phyloP scores from a whole-genome alignment of 1,139 yeast genomes.

The Saccharomyces hybrid region DNA sequence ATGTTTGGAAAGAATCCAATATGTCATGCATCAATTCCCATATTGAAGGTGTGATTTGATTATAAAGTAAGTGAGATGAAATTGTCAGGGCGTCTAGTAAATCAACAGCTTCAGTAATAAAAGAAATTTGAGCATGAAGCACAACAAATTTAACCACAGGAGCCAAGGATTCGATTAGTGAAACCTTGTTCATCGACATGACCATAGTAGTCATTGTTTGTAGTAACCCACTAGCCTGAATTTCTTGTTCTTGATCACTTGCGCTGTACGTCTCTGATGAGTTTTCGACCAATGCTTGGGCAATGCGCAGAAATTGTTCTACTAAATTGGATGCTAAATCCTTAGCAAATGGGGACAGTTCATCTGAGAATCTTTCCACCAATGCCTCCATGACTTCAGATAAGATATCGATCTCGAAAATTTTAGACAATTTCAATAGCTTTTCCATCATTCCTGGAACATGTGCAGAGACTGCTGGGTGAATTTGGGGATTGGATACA shows the following conservation, averaged over 20 bases:
- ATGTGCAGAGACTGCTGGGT: constrained; percentile 57
- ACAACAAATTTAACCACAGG: constrained; percentile 70
- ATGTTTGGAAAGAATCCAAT: constrained; percentile 44
- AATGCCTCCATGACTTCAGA: constrained; percentile 91
- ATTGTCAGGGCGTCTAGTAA: constrained; percentile 42
- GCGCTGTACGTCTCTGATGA: constrained; percentile 38
- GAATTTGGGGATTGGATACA: constrained; percentile 53
- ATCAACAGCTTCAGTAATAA: constrained; percentile 73
- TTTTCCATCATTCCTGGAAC: constrained; percentile 80
- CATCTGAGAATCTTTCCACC: constrained; percentile 80
- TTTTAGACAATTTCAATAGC: constrained; percentile 66
- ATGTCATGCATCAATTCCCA: constrained; percentile 35
- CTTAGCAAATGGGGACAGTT: constrained; percentile 85
- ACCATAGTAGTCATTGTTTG: constrained; percentile 84
- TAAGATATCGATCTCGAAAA: constrained; percentile 77
- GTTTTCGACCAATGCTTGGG: constrained; percentile 54
- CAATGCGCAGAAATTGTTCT: constrained; percentile 68
- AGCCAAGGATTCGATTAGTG: constrained; percentile 59
- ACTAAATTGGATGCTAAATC: constrained; percentile 72
- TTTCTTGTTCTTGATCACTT: constrained; percentile 63
- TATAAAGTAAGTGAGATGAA: constrained; percentile 26
- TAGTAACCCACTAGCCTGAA: constrained; percentile 81
- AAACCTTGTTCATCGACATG: constrained; percentile 72
- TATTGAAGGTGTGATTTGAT: constrained; percentile 31
- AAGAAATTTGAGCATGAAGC: constrained; percentile 59